Evolutionary conservation across 495 filamentous ascomycete species (phyloP).

Genomic region (Xylaria scruposa): DNA sequence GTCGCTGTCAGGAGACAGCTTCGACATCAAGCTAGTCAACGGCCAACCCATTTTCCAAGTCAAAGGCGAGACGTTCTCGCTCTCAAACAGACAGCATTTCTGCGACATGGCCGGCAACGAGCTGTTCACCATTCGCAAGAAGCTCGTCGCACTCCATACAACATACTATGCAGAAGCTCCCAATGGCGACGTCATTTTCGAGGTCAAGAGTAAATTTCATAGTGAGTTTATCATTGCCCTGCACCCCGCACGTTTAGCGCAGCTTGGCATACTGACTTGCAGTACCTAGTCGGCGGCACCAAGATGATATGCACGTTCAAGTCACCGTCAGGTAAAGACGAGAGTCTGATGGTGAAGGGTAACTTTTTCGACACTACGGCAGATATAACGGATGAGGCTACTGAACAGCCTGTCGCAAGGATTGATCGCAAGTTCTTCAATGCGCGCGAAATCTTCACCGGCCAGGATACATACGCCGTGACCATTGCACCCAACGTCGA

Average conservation of each 20-base stretch:
- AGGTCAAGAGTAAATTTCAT: constrained; percentile 58
- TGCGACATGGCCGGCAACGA: constrained; percentile 52
- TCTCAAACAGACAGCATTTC: constrained; percentile 54
- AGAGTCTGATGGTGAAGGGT: constrained; percentile 51
- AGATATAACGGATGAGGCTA: constrained; percentile 54
- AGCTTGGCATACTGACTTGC: background rate
- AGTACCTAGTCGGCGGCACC: constrained; percentile 52
- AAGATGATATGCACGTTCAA: constrained; percentile 58
- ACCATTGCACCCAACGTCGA: constrained; percentile 66
- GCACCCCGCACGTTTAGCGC: background rate
- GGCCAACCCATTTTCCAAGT: constrained; percentile 60
- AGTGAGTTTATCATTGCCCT: constrained; percentile 44
- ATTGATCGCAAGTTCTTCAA: constrained; percentile 59
- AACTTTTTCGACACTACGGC: constrained; percentile 58
- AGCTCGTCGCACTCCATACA: constrained; percentile 55
- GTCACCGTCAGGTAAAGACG: constrained; percentile 43
- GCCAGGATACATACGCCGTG: constrained; percentile 62
- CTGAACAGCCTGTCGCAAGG: constrained; percentile 53
- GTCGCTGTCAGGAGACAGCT: constrained; percentile 63
- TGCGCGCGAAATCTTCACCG: constrained; percentile 47
- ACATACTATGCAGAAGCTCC: constrained; percentile 54
- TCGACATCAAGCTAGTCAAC: constrained; percentile 55
- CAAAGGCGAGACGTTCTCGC: constrained; percentile 51
- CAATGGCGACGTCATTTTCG: constrained; percentile 50
- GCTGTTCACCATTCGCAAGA: constrained; percentile 60